Conservation (phyloP, 331 rosid species). For the Prunus yedoensis region DNA sequence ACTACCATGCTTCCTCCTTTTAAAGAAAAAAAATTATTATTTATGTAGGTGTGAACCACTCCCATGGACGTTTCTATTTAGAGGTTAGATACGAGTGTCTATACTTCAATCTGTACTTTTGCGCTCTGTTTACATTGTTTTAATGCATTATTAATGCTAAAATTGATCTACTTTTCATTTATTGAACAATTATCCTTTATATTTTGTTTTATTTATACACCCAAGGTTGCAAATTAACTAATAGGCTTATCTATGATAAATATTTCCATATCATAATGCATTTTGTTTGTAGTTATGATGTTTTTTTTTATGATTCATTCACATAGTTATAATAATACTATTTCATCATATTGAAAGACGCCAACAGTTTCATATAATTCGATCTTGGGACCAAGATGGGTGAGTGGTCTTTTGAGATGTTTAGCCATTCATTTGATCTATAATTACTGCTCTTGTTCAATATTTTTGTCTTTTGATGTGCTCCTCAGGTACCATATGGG, state of each 20-base stretch:
- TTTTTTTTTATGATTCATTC: not conserved
- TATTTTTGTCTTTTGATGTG: no score
- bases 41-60: slow-evolving; percentile 92
- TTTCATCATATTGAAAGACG: slow-evolving; percentile 78
- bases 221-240: no score
- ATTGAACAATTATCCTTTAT: not conserved
- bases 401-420: no score
- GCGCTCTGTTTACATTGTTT: slow-evolving; percentile 1
- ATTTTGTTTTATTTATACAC: not conserved
- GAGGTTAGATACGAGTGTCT: slow-evolving; percentile 57
- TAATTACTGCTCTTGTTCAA: no score
- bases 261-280: not conserved
- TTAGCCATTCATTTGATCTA: no score
- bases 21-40: not conserved
- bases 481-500: no score
- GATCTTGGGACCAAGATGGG: slow-evolving; percentile 51
- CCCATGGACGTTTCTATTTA: slow-evolving; percentile 92
- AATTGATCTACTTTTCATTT: not conserved
- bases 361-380: slow-evolving; percentile 68
- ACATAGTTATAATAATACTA: not conserved
- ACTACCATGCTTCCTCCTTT: slow-evolving; percentile 3
- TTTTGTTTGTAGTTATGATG: not conserved
- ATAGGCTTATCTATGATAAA: no score
- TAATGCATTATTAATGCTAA: not conserved
- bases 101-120: not conserved